These are phyloP conservation scores for Xylariales sp. DNA, from an alignment of 2,329 filamentous ascomycete species.

Conservation along the genomic window DNA sequence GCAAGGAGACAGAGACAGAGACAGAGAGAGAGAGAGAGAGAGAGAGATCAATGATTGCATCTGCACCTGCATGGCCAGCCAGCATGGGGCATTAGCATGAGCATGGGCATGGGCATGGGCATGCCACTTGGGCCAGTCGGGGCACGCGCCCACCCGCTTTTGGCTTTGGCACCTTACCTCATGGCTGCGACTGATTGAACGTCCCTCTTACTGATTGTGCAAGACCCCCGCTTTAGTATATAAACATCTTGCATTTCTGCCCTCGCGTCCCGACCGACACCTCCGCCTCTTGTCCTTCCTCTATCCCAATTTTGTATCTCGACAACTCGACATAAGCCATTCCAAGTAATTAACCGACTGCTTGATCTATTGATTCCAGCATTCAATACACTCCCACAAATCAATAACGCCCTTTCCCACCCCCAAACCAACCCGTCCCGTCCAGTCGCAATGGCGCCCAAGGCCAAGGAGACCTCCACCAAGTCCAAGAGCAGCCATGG, in stretches of 20 bases:
- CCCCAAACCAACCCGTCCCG: conserved; percentile 1
- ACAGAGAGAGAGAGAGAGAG: neutral
- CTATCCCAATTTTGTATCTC: neutral
- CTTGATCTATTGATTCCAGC: conserved; percentile 2
- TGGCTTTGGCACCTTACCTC: no score
- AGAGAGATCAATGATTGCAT: conserved; percentile 3
- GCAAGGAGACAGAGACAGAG: neutral
- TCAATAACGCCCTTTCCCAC: conserved; percentile 2
- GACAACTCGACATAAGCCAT: conserved; percentile 1
- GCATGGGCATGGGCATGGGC: neutral
- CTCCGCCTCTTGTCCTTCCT: conserved; percentile 4
- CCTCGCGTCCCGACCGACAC: conserved; percentile 10
- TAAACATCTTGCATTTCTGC: conserved; percentile 9
- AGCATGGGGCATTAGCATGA: no score
- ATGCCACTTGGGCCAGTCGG: conserved; percentile 5
- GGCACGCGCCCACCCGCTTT: conserved; percentile 8
- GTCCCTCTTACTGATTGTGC: conserved; percentile 5
- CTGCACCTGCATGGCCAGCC: conserved; percentile 1
- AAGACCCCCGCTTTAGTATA: conserved; percentile 8
- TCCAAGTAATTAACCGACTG: neutral
- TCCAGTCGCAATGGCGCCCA: conserved; percentile 10
- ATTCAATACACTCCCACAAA: neutral
- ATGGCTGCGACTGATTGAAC: conserved; percentile 2
- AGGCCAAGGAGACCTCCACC: conserved; percentile 16
- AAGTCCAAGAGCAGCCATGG: conserved; percentile 48